Conservation (phyloP, 495 filamentous ascomycete genomes). For the Aspergillus incahuasiensis region DNA sequence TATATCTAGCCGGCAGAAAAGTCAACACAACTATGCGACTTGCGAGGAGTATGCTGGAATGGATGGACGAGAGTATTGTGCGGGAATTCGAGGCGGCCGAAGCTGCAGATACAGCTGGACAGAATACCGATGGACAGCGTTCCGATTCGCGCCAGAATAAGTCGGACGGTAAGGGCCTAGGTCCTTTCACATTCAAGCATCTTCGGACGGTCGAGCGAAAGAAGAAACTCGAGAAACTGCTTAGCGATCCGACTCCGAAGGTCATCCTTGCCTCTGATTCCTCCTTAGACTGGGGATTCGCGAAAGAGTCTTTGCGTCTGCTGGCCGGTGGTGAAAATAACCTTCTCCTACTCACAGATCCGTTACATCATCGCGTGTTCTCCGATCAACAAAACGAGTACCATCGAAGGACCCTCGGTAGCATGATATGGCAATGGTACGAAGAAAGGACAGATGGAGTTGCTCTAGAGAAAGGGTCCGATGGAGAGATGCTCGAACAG, state of each 20-base stretch:
- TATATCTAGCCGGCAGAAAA: slow-evolving; percentile 80
- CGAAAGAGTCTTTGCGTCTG: slow-evolving; percentile 70
- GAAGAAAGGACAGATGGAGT: slow-evolving; percentile 60
- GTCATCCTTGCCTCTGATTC: slow-evolving; percentile 90
- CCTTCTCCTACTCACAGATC: slow-evolving; percentile 79
- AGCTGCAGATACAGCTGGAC: slow-evolving; percentile 41
- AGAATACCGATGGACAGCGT: slow-evolving; percentile 36
- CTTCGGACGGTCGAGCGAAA: slow-evolving; percentile 73
- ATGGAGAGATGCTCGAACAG: slow-evolving; percentile 59
- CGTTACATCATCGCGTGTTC: slow-evolving; percentile 40
- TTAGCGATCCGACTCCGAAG: slow-evolving; percentile 48
- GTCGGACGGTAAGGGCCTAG: slow-evolving; percentile 44
- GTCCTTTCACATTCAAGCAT: slow-evolving; percentile 87
- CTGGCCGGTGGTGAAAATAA: slow-evolving; percentile 74
- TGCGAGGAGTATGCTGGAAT: slow-evolving; percentile 93
- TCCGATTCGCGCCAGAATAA: slow-evolving; percentile 34
- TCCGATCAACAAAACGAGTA: slow-evolving; percentile 31
- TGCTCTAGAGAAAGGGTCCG: slow-evolving; percentile 50
- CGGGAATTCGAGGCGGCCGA: slow-evolving; percentile 83
- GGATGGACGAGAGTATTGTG: slow-evolving; percentile 95
- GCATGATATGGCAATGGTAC: slow-evolving; percentile 69
- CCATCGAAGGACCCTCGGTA: slow-evolving; percentile 42
- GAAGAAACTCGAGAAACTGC: slow-evolving; percentile 64
- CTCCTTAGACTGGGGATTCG: slow-evolving; percentile 92
- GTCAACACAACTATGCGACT: slow-evolving; percentile 79